Conservation (phyloP, 2,329 filamentous ascomycete species). For the Colletotrichum eremochloae region DNA sequence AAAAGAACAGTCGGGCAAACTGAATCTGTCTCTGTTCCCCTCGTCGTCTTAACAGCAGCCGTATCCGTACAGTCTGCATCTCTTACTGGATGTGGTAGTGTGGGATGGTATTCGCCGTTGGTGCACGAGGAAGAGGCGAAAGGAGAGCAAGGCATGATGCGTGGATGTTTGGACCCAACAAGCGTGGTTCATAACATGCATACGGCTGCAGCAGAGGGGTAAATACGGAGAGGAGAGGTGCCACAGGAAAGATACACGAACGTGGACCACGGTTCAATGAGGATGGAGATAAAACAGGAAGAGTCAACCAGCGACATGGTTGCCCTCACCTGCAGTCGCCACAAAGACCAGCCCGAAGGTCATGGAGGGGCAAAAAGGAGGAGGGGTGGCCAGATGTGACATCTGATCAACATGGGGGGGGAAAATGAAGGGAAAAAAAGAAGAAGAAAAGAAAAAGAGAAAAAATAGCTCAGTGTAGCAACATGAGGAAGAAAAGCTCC, state of each 20-base stretch:
- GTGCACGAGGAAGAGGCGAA: constrained; percentile 30
- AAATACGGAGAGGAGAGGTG: too few species aligned
- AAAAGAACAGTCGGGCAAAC: not conserved
- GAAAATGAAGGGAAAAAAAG: not conserved
- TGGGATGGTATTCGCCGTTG: constrained; percentile 10
- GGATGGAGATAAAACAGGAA: not conserved
- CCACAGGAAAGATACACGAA: not conserved
- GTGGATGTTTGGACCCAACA: constrained; percentile 23
- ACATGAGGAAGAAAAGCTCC: too few species aligned
- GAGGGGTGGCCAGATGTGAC: constrained; percentile 17
- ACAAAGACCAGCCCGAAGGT: constrained; percentile 2
- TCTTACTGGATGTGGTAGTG: constrained; percentile 4
- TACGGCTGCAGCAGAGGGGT: constrained; percentile 5
- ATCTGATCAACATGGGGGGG: constrained; percentile 15
- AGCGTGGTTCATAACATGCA: not conserved
- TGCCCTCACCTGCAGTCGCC: constrained; percentile 4
- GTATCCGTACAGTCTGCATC: constrained; percentile 15
- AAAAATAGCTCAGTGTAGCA: too few species aligned
- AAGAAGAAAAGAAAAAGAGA: too few species aligned
- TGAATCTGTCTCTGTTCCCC: too few species aligned
- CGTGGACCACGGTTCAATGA: constrained; percentile 2
- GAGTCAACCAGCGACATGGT: constrained; percentile 2
- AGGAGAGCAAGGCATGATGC: constrained; percentile 15
- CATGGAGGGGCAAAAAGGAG: not conserved
- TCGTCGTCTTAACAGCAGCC: not conserved